phyloP scores from a whole-genome alignment of 768 basidiomycete genomes.

The Floccularia luteovirens region DNA sequence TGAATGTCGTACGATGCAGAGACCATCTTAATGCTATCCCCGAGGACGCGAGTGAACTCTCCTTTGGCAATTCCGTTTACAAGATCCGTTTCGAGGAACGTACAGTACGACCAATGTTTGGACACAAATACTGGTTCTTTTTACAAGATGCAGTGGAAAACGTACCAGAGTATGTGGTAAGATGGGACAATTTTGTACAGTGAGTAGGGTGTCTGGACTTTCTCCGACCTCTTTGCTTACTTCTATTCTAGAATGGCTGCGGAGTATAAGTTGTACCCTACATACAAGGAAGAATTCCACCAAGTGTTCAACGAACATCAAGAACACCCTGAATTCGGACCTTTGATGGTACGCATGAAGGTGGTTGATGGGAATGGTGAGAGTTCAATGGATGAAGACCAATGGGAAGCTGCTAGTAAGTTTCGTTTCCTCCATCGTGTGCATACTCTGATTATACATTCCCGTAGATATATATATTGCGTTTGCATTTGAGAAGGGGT shows the following conservation, averaged over 20 bases:
- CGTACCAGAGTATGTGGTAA: conserved; percentile 96
- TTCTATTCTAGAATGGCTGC: conserved; percentile 59
- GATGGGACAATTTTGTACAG: conserved; percentile 89
- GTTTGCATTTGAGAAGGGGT: conserved; percentile 81
- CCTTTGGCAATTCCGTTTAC: conserved; percentile 91
- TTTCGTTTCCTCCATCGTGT: conserved; percentile 10
- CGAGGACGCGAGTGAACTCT: conserved; percentile 54
- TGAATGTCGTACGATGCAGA: conserved; percentile 27
- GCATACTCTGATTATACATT: conserved; percentile 5
- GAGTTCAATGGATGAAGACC: conserved; percentile 89
- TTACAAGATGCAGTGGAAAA: conserved; percentile 93
- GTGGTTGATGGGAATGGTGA: conserved; percentile 83
- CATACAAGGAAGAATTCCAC: conserved; percentile 88
- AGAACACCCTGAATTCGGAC: conserved; percentile 71
- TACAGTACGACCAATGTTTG: conserved; percentile 57
- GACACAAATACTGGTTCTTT: conserved; percentile 92
- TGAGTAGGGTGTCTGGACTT: conserved; percentile 41
- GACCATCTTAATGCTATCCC: conserved; percentile 68
- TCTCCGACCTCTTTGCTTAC: not conserved
- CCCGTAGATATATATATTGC: conserved; percentile 83
- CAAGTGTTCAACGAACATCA: conserved; percentile 80
- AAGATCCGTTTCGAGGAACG: conserved; percentile 79
- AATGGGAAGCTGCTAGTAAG: conserved; percentile 99
- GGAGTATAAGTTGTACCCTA: conserved; percentile 65
- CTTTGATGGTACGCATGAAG: conserved; percentile 85